A percentile compares a stretch with the other conserved stretches of the same genome.
phyloP scores from a whole-genome alignment of 768 basidiomycete species.

The Sporobolomyces phaffii region DNA sequence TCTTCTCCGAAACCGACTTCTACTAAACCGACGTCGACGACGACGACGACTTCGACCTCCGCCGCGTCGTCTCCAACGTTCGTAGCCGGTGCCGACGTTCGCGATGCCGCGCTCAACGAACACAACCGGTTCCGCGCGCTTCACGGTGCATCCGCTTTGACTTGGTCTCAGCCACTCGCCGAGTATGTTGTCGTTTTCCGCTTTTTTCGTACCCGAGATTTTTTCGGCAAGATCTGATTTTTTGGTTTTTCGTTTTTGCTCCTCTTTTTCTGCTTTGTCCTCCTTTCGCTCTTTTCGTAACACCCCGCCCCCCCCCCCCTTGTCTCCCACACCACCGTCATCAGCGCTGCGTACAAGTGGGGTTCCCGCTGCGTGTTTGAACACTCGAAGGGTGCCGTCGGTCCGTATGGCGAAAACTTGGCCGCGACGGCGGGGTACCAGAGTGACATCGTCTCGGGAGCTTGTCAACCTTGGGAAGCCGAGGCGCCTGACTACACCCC shows the following conservation, averaged over 20 bases:
- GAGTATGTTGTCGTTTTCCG: conserved; percentile 15
- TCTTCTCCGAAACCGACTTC: not conserved
- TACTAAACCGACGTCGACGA: not conserved
- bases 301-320: too few relatives aligned
- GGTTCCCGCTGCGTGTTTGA: conserved; percentile 62
- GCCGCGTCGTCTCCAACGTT: not conserved
- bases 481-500: conserved; percentile 57
- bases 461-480: conserved; percentile 59
- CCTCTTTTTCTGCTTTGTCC: too few relatives aligned
- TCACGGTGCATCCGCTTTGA: conserved; percentile 61
- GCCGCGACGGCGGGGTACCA: conserved; percentile 48
- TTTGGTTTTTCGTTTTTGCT: not conserved
- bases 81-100: conserved; percentile 1
- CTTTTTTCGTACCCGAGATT: not conserved
- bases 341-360: conserved; percentile 62
- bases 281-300: too few relatives aligned
- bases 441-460: conserved; percentile 49
- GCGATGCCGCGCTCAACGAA: conserved; percentile 47
- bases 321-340: too few relatives aligned
- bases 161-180: conserved; percentile 61
- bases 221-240: too few relatives aligned
- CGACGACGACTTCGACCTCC: not conserved
- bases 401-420: conserved; percentile 65
- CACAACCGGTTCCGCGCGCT: conserved; percentile 62
- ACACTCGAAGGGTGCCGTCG: conserved; percentile 64